Evolutionary conservation across 768 basidiomycete genomes (phyloP), one percentile per base, ranked within the genome.

Genomic region (Tylopilus rubrobrunneus): DNA sequence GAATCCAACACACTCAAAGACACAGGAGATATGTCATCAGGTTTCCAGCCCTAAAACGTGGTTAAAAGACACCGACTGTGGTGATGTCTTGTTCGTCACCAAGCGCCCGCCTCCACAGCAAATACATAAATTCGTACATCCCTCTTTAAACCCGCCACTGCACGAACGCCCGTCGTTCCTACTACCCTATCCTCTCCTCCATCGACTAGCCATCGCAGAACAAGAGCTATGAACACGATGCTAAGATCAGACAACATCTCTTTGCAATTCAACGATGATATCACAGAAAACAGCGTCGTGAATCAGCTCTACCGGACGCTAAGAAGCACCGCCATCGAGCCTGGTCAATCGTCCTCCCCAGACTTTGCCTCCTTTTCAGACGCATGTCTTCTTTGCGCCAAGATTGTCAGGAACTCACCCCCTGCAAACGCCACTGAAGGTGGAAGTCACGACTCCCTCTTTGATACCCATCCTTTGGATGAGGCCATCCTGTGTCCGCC

Each of bases 371-470:
- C 63, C 29, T 70, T 70, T 29, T 58, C 57, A 42, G 61, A 65
- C 36, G 70, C 70, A 7, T 70, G 69, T 49, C 61, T 70, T 23
- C 49, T 71, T 29, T 70, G 53, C 14, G 63, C 69, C 21, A 45
- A 56, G 14, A 65, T 70, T 23, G 19, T 53, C 37, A 40, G 10
- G 44, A 56, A 57, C 5, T 4, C 0, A 8, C 21, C 41, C 3
- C 14, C 15, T 17, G 36, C 34, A 5, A 0, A 5, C 19, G 2
- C 11, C 4, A 17, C 21, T 12, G 6, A 28, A 31, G 31, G 33
- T 1, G 34, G 29, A 12, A 7, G n/a, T 11, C 7, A 17, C 12
- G 34, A 40, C 1, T 33, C 25, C 7, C 33, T 40, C 41, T 45
- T 25, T 44, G 34, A 49, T 19, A 41, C 11, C 19, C 39, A 21